Percentiles rank a stretch among this genome's conserved stretches.
These are phyloP conservation scores for Lichenothelia convexa DNA, from an alignment of 495 filamentous ascomycete species.

Conservation along the genomic window DNA sequence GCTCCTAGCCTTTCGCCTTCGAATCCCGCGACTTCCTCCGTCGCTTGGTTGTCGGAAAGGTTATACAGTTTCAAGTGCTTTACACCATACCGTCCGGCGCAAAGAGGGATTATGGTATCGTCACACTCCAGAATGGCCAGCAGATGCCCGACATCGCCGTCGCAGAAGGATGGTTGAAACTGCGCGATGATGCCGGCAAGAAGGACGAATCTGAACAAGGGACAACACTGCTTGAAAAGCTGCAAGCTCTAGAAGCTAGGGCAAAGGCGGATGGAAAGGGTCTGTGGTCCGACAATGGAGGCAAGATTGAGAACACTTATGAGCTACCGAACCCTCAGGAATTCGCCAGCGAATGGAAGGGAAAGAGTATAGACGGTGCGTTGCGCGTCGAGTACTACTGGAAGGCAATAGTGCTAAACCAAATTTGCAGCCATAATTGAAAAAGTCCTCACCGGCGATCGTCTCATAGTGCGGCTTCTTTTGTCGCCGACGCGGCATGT, in stretches of 20 bases:
- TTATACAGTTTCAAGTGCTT: slow-evolving; percentile 62
- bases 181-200: slow-evolving; percentile 79
- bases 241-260: slow-evolving; percentile 60
- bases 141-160: slow-evolving; percentile 62
- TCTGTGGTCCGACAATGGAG: slow-evolving; percentile 42
- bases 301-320: slow-evolving; percentile 54
- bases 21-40: slow-evolving; percentile 85
- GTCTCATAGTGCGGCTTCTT: slow-evolving; percentile 66
- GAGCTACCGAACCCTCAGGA: slow-evolving; percentile 53
- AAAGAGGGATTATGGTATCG: slow-evolving; percentile 72
- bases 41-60: slow-evolving; percentile 65
- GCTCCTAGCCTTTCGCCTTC: slow-evolving; percentile 53
- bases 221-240: slow-evolving; percentile 47
- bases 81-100: slow-evolving; percentile 65
- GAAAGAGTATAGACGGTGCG: slow-evolving; percentile 49
- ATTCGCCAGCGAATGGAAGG: slow-evolving; percentile 62
- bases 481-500: slow-evolving; percentile 58
- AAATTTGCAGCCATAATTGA: slow-evolving; percentile 42
- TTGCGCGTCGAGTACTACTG: not conserved
- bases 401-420: slow-evolving; percentile 1
- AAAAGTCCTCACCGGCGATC: slow-evolving; percentile 77
- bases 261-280: slow-evolving; percentile 64
- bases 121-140: slow-evolving; percentile 53
- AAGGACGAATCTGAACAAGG: slow-evolving; percentile 69
- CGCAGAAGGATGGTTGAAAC: slow-evolving; percentile 71